These are phyloP conservation scores for Loxodes magnus DNA, from an alignment of 73 alveolate genomes.

Conservation along the genomic window DNA sequence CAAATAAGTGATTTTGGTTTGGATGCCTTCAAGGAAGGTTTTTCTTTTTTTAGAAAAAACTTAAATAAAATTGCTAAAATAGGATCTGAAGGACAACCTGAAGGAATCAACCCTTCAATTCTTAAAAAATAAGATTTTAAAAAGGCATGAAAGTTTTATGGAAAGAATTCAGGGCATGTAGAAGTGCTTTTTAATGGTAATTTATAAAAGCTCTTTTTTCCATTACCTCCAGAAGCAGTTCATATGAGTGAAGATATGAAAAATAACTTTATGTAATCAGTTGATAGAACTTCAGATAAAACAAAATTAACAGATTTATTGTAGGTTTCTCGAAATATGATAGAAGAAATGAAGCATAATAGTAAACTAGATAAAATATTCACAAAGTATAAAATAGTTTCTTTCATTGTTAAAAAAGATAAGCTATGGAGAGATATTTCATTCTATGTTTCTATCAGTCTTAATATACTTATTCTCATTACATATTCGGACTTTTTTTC, in stretches of 20 bases:
- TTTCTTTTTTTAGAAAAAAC: background rate
- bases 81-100: too few relatives aligned
- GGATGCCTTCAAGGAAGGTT: background rate
- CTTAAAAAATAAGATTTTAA: conserved; percentile 12
- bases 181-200: conserved; percentile 11
- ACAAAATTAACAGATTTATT: conserved; percentile 1
- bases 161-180: conserved; percentile 3
- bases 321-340: background rate
- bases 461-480: background rate
- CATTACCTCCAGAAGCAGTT: background rate
- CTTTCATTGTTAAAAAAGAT: background rate
- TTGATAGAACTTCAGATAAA: background rate
- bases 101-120: too few relatives aligned
- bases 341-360: background rate
- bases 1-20: conserved; percentile 4
- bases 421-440: background rate
- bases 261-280: background rate
- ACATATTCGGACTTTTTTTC: conserved; percentile 3
- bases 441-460: background rate
- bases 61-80: background rate
- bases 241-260: background rate
- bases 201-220: background rate
- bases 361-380: background rate
- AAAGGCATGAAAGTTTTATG: conserved; percentile 3
- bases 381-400: background rate